Percentiles rank a stretch among this genome's conserved stretches.
phyloP scores from a whole-genome alignment of 1,139 yeast species.

The Geotrichum restrictum region DNA sequence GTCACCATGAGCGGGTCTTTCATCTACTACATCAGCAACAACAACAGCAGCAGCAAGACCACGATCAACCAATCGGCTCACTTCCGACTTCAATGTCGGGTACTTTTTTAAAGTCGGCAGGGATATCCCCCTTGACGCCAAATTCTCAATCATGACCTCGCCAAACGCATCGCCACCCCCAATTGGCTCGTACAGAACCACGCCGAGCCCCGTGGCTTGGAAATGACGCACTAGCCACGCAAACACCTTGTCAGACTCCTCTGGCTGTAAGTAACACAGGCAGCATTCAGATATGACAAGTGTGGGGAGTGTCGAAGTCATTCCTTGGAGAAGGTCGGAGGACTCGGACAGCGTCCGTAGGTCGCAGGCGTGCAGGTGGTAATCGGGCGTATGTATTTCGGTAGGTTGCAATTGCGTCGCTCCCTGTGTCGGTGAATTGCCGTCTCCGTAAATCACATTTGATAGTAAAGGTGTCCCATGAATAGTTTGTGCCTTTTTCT shows the following conservation, averaged over 20 bases:
- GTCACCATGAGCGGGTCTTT: too few species aligned
- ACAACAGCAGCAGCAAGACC: slow-evolving; percentile 26
- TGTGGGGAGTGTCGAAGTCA: slow-evolving; percentile 54
- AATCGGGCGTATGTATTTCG: slow-evolving; percentile 45
- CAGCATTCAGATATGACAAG: slow-evolving; percentile 84
- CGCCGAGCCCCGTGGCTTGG: slow-evolving; percentile 28
- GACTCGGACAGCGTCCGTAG: slow-evolving; percentile 40
- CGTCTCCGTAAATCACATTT: slow-evolving; percentile 24
- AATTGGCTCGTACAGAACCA: slow-evolving; percentile 82
- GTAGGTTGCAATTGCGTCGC: too few species aligned
- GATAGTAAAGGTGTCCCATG: slow-evolving; percentile 28
- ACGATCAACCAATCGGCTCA: slow-evolving; percentile 33
- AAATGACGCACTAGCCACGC: slow-evolving; percentile 31
- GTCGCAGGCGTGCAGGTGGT: slow-evolving; percentile 56
- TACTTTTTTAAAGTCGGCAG: slow-evolving; percentile 57
- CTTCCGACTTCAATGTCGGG: slow-evolving; percentile 50
- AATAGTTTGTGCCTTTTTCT: slow-evolving; percentile 58
- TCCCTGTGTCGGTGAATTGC: slow-evolving; percentile 5
- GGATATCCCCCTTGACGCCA: slow-evolving; percentile 66
- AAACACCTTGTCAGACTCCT: slow-evolving; percentile 53
- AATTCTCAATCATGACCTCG: slow-evolving; percentile 69
- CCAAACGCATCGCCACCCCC: slow-evolving; percentile 73
- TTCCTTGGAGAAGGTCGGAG: slow-evolving; percentile 26
- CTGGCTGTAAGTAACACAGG: slow-evolving; percentile 69
- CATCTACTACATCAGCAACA: too few species aligned